Conservation (phyloP, 2,329 filamentous ascomycete species). For the Diaporthe capsici region DNA sequence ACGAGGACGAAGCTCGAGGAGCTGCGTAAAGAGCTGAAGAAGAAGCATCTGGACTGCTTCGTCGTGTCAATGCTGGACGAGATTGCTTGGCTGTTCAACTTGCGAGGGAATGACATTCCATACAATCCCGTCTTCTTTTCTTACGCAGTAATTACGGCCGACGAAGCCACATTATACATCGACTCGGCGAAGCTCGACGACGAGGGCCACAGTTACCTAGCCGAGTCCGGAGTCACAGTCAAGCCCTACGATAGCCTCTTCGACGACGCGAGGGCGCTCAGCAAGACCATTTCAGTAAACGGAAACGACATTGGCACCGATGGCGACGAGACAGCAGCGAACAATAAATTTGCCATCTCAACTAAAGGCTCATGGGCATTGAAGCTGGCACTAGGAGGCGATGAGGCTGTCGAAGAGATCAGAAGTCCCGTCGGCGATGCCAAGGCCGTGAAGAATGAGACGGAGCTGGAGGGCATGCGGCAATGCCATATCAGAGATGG, state of each 20-base stretch:
- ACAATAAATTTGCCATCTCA: constrained; percentile 84
- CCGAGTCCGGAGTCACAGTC: constrained; percentile 77
- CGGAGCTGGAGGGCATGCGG: constrained; percentile 92
- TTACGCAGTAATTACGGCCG: constrained; percentile 89
- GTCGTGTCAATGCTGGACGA: constrained; percentile 97
- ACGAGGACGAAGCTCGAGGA: constrained; percentile 88
- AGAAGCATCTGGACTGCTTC: constrained; percentile 89
- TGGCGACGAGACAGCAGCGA: constrained; percentile 47
- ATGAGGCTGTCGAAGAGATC: constrained; percentile 86
- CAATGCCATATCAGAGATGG: constrained; percentile 95
- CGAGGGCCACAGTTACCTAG: constrained; percentile 78
- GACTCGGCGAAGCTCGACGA: constrained; percentile 82
- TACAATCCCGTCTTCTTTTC: constrained; percentile 99
- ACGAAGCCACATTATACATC: constrained; percentile 84
- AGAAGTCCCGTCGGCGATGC: constrained; percentile 90
- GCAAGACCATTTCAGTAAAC: constrained; percentile 54
- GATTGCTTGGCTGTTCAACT: constrained; percentile 98
- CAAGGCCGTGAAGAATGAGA: constrained; percentile 94
- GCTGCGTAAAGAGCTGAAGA: constrained; percentile 90
- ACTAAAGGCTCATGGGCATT: constrained; percentile 95
- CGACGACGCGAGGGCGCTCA: constrained; percentile 78
- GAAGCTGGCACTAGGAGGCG: constrained; percentile 86
- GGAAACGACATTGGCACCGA: constrained; percentile 42
- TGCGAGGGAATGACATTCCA: constrained; percentile 93
- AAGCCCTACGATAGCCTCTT: constrained; percentile 89